phyloP scores from a whole-genome alignment of 495 filamentous ascomycete genomes.

The Schizothecium vesticola region DNA sequence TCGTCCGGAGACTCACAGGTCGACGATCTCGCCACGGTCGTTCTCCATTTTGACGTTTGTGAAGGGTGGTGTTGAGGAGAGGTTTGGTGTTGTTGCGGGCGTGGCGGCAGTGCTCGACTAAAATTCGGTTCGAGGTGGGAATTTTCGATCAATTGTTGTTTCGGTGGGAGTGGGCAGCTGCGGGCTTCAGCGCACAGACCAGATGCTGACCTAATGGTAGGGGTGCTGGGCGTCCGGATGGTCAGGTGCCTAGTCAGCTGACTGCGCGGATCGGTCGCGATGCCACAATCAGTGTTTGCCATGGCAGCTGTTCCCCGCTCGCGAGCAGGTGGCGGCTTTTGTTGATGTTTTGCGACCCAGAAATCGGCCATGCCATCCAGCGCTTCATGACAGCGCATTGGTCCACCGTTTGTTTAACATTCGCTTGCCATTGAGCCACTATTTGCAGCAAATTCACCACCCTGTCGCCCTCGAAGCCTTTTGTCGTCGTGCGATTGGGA shows the following conservation, averaged over 20 bases:
- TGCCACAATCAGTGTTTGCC: background rate
- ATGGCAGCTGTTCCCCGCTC: background rate
- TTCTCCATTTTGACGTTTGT: conserved; percentile 38
- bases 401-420: background rate
- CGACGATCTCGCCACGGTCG: conserved; percentile 83
- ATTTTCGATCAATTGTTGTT: conserved; percentile 22
- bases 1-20: conserved; percentile 64
- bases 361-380: background rate
- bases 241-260: conserved; percentile 22
- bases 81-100: conserved; percentile 24
- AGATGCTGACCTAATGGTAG: background rate
- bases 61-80: conserved; percentile 20
- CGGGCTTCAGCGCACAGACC: conserved; percentile 26
- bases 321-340: conserved; percentile 3
- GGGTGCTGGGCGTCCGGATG: background rate
- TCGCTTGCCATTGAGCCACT: background rate
- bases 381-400: background rate
- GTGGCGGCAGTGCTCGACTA: conserved; percentile 23
- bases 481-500: conserved; percentile 12
- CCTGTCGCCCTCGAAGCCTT: background rate
- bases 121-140: conserved; percentile 24
- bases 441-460: background rate
- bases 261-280: conserved; percentile 18
- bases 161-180: conserved; percentile 30
- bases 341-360: conserved; percentile 1